Evolutionary conservation across 352 stramenopile genomes (phyloP), one percentile per base, ranked within the genome.

Genomic region (Globisporangium apiculatum): DNA sequence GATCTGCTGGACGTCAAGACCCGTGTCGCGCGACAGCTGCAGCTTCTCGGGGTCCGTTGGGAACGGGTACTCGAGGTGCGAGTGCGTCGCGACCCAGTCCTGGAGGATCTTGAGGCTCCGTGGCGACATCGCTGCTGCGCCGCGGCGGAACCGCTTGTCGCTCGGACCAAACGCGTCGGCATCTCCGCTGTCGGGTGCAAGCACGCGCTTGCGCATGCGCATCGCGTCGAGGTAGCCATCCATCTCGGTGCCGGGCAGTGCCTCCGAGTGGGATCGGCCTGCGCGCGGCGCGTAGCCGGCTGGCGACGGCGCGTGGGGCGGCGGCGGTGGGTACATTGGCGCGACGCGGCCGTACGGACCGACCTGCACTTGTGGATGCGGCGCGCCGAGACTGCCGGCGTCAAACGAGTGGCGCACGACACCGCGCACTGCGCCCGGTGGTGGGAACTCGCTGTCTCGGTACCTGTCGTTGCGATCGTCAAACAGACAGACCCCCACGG

Each of bases 1-100:
- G 36, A 92, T 80, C 68, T 94, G 84, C 53, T 79, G 76, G 14
- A 91, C 72, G 51, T 92, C 82, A 8, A 94, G 60, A 1, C 84
- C 80, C 0, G 82, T 91, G 35, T 91, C 80, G 38, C 74, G 69
- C 40, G 78, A 83, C 9, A 94, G 79, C 61, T 91, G 78, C 40
- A 87, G 61, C 61, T 86, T 87, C 65, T 92, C 84, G 0, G 65
- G 55, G 45, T 92, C 84, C 4, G 71, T 74, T 5, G 79, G 80
- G 53, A 84, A 77, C 5, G 78, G 76, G 55, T 79, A 88, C 51
- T 92, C 76, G 50, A 79, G 69, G 55, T 85, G 76, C 5, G 68
- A 58, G 46, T 86, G 81, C 8, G 70, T 62, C 17, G 66, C 73
- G n/a, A 89, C 80, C 82, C 82, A 92, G 53, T 92, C 79, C 51